Percentiles rank a stretch among this genome's conserved stretches.
phyloP scores from a whole-genome alignment of 2,329 filamentous ascomycete species.

The Clathrospora elynae region DNA sequence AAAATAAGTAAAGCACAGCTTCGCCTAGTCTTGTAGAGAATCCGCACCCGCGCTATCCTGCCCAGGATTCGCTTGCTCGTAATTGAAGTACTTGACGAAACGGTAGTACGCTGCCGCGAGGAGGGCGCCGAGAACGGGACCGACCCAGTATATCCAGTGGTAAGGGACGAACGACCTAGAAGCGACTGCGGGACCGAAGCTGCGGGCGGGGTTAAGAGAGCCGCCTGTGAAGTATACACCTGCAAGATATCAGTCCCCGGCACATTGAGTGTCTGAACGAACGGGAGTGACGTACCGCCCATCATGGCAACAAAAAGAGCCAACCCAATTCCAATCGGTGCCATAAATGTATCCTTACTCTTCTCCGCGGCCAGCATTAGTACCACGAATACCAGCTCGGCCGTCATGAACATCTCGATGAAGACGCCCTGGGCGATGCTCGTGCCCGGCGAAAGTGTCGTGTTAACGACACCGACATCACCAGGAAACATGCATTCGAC shows the following conservation, averaged over 20 bases:
- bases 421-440: conserved; percentile 29
- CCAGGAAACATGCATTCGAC: conserved; percentile 34
- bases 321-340: conserved; percentile 28
- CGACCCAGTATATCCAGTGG: conserved; percentile 53
- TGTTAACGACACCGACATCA: conserved; percentile 28
- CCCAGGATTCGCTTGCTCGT: conserved; percentile 36
- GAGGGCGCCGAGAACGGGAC: conserved; percentile 48
- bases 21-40: not conserved
- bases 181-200: conserved; percentile 51
- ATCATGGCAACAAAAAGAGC: conserved; percentile 36
- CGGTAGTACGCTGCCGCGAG: conserved; percentile 55
- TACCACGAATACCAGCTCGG: conserved; percentile 30
- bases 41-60: conserved; percentile 25
- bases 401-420: conserved; percentile 31
- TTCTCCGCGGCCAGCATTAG: conserved; percentile 40
- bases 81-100: conserved; percentile 49
- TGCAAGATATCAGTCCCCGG: conserved; percentile 9
- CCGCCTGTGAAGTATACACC: conserved; percentile 51
- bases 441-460: conserved; percentile 17
- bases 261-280: too few species aligned
- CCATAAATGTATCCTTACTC: conserved; percentile 36
- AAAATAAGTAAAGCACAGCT: too few species aligned
- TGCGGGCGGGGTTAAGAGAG: conserved; percentile 52
- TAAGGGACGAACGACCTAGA: conserved; percentile 38
- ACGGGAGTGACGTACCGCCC: conserved; percentile 23